Evolutionary conservation across 768 basidiomycete genomes (phyloP), one percentile per base, ranked within the genome.

Genomic region (Gloeostereum incarnatum): DNA sequence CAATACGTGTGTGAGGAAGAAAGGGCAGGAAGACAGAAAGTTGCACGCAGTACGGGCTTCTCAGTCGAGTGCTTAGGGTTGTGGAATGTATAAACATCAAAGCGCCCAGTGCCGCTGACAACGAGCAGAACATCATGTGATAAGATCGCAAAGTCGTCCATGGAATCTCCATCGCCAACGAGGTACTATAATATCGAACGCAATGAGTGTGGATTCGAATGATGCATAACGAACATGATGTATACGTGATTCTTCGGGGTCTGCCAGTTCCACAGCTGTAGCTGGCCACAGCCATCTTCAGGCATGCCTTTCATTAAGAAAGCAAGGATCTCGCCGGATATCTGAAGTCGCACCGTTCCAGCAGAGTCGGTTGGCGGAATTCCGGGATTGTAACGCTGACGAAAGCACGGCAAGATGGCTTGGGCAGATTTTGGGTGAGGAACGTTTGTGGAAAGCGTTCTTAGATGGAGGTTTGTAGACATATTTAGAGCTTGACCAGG

Each of bases 201-300:
- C n/a, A n/a, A n/a, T 17, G 23, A 39, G 30, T 27, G 32, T 25
- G 35, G 40, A 16, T 38, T 22, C 40, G 23, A 29, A 32, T 20
- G 25, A 39, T 30, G 31, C 20, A 33, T 36, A 30, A 7, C 18
- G 20, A 26, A 36, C 23, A 25, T 41, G 33, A 18, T 10, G 56
- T 67, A 14, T 41, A 71, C 71, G n/a, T 68, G 69, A 45, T 53
- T 50, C 27, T 58, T 46, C 8, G 63, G 58, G 41, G 57, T 44
- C 19, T 59, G 58, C 72, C 71, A 73, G 41, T 70, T 69, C 66
- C 68, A 73, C n/a, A n/a, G n/a, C n/a, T n/a, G n/a, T n/a, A 75
- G 51, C 47, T 67, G 66, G 2, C 67, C 68, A 8, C 60, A 63
- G 19, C 57, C 43, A 27, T 54, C 57, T 18, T 63, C 59, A 19